phyloP scores from a whole-genome alignment of 2,329 filamentous ascomycete species.

The Pseudocercospora pini-densiflorae region DNA sequence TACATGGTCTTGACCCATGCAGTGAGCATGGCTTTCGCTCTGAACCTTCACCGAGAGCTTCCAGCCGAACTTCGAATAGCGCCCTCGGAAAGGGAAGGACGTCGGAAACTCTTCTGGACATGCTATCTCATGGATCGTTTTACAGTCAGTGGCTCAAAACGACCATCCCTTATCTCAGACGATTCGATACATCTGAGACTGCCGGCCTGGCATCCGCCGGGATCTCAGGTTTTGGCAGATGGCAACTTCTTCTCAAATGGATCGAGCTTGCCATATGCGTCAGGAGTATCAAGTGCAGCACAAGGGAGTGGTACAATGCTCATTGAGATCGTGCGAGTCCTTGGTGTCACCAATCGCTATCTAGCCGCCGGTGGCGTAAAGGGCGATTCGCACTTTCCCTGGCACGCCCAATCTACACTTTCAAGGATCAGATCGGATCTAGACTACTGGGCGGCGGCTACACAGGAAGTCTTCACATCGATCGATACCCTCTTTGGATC shows the following conservation, averaged over 20 bases:
- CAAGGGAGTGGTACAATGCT: slow-evolving; percentile 80
- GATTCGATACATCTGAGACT: slow-evolving; percentile 75
- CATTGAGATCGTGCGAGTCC: slow-evolving; percentile 80
- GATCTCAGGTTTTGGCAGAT: slow-evolving; percentile 66
- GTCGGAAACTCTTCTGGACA: slow-evolving; percentile 84
- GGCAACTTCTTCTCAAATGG: slow-evolving; percentile 81
- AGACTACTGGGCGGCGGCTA: slow-evolving; percentile 82
- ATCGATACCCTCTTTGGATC: slow-evolving; percentile 77
- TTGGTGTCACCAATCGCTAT: slow-evolving; percentile 83
- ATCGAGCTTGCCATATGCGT: slow-evolving; percentile 64
- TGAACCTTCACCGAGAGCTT: slow-evolving; percentile 79
- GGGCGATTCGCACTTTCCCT: slow-evolving; percentile 87
- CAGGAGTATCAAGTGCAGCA: slow-evolving; percentile 61
- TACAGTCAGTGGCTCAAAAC: slow-evolving; percentile 76
- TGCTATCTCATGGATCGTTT: slow-evolving; percentile 89
- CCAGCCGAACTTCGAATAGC: slow-evolving; percentile 66
- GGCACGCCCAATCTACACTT: slow-evolving; percentile 83
- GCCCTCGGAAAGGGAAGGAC: slow-evolving; percentile 73
- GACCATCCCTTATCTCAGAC: slow-evolving; percentile 79
- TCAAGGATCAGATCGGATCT: slow-evolving; percentile 86
- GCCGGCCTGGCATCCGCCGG: slow-evolving; percentile 72
- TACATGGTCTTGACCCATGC: slow-evolving; percentile 84
- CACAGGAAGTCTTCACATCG: slow-evolving; percentile 77
- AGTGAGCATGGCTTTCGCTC: slow-evolving; percentile 80
- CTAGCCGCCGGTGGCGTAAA: slow-evolving; percentile 84